Conservation (phyloP, 176 grass and related monocot species). For the Typha latifolia region DNA sequence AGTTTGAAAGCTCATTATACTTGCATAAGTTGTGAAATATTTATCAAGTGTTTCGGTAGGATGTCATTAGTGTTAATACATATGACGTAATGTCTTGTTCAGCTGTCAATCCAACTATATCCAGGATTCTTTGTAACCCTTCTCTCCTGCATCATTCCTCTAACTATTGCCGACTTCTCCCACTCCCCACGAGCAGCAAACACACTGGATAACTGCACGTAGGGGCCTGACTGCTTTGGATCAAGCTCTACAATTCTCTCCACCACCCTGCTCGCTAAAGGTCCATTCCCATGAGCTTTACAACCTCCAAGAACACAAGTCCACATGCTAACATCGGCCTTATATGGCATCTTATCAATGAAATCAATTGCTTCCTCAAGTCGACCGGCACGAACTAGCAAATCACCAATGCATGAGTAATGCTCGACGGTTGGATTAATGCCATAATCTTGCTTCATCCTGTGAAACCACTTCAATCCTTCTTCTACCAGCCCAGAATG, state of each 20-base stretch:
- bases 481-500: slow-evolving; percentile 52
- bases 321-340: slow-evolving; percentile 51
- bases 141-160: slow-evolving; percentile 45
- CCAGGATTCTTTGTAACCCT: slow-evolving; percentile 50
- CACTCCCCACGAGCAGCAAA: slow-evolving; percentile 54
- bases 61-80: too few relatives aligned
- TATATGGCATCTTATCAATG: slow-evolving; percentile 64
- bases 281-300: slow-evolving; percentile 52
- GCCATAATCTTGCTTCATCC: slow-evolving; percentile 41
- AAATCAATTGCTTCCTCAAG: slow-evolving; percentile 63
- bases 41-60: too few relatives aligned
- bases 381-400: slow-evolving; percentile 51
- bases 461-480: slow-evolving; percentile 56
- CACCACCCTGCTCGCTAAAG: slow-evolving; percentile 29
- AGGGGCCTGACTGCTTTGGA: slow-evolving; percentile 35
- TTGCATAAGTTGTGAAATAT: too few relatives aligned
- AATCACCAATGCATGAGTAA: slow-evolving; percentile 46
- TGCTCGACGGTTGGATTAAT: slow-evolving; percentile 49
- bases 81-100: neutral
- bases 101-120: slow-evolving; percentile 54
- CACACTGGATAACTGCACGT: slow-evolving; percentile 58
- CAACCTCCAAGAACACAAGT: slow-evolving; percentile 53
- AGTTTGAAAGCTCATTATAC: too few relatives aligned
- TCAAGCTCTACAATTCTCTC: slow-evolving; percentile 27
- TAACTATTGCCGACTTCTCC: slow-evolving; percentile 46